phyloP scores from a whole-genome alignment of 768 basidiomycete genomes.

The Lactarius indigo region DNA sequence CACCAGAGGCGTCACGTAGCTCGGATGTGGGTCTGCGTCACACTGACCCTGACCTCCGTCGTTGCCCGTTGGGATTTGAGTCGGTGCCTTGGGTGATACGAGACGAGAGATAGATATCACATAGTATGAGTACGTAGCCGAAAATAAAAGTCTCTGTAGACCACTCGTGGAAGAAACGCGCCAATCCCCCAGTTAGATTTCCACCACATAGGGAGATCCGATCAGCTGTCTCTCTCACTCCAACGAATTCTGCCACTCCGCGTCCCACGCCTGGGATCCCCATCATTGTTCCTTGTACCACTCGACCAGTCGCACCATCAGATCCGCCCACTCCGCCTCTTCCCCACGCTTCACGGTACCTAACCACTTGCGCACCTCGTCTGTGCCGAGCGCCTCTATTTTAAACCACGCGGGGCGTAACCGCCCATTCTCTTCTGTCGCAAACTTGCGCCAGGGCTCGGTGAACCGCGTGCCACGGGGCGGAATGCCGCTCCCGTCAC shows the following conservation, averaged over 20 bases:
- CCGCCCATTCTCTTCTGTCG: slow-evolving; percentile 34
- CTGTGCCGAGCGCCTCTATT: slow-evolving; percentile 40
- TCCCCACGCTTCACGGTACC: slow-evolving; percentile 40
- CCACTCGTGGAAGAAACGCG: too few relatives aligned
- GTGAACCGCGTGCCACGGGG: slow-evolving; percentile 44
- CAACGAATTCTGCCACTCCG: background rate
- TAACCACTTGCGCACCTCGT: slow-evolving; percentile 39
- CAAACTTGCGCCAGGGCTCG: slow-evolving; percentile 37
- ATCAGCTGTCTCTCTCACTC: background rate
- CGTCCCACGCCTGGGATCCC: background rate
- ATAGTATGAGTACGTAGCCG: background rate
- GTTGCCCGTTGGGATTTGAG: background rate
- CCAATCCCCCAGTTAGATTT: too few relatives aligned
- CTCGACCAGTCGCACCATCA: slow-evolving; percentile 35
- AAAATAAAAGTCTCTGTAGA: too few relatives aligned
- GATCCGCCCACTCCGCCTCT: slow-evolving; percentile 39
- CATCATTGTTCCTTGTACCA: background rate
- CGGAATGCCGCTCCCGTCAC: slow-evolving; percentile 31
- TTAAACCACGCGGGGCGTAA: slow-evolving; percentile 44
- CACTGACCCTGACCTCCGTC: background rate
- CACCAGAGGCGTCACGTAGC: too few relatives aligned
- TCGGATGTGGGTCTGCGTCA: background rate
- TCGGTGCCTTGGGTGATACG: background rate
- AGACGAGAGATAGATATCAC: background rate
- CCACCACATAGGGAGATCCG: background rate